phyloP scores from a whole-genome alignment of 768 basidiomycete genomes.

The Psilocybe tampanensis region DNA sequence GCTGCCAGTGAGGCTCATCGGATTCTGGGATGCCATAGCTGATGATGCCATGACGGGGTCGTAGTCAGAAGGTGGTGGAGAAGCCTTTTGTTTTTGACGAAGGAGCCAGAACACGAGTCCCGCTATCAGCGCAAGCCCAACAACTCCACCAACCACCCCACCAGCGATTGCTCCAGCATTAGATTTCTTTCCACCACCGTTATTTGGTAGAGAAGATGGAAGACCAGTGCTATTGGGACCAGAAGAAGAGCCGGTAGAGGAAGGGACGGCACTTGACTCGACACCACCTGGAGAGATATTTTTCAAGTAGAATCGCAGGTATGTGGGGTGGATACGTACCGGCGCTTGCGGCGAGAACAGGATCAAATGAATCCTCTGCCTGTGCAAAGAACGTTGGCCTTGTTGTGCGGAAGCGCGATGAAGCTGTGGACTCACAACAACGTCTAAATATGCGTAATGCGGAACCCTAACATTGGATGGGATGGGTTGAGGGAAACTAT shows the following conservation, averaged over 20 bases:
- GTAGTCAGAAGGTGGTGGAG: slow-evolving; percentile 24
- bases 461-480: slow-evolving; percentile 47
- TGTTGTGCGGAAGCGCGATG: background rate
- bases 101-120: slow-evolving; percentile 30
- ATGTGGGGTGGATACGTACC: slow-evolving; percentile 19
- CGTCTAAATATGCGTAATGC: slow-evolving; percentile 50
- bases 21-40: slow-evolving; percentile 17
- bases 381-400: slow-evolving; percentile 12
- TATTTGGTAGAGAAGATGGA: background rate
- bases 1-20: slow-evolving; percentile 10
- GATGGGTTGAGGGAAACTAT: slow-evolving; percentile 38
- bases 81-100: slow-evolving; percentile 22
- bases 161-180: slow-evolving; percentile 52
- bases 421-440: slow-evolving; percentile 29
- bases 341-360: slow-evolving; percentile 28
- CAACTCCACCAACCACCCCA: slow-evolving; percentile 60
- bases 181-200: slow-evolving; percentile 9
- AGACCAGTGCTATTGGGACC: slow-evolving; percentile 6
- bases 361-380: slow-evolving; percentile 34
- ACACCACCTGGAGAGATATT: slow-evolving; percentile 27
- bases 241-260: slow-evolving; percentile 25
- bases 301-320: background rate
- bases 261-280: slow-evolving; percentile 34
- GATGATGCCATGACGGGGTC: slow-evolving; percentile 11
- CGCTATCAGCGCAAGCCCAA: slow-evolving; percentile 45